Conservation (phyloP, 768 basidiomycete genomes). For the Lentinula boryana region DNA sequence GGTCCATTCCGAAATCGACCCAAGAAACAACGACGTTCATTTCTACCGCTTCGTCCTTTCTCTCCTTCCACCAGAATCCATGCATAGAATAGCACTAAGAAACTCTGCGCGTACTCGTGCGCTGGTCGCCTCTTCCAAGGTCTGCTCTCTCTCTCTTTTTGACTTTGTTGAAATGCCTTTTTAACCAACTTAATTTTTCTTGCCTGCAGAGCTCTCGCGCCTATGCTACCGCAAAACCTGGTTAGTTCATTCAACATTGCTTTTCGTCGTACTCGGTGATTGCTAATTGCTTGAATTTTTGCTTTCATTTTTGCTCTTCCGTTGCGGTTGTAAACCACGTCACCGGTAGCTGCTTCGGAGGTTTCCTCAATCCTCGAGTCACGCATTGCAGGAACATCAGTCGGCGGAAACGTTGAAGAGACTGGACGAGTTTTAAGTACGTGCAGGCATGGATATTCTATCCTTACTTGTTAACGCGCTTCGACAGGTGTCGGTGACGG, state of each 20-base stretch:
- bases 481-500: constrained; percentile 94
- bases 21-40: constrained; percentile 34
- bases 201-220: constrained; percentile 58
- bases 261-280: constrained; percentile 11
- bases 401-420: constrained; percentile 96
- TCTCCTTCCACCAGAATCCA: constrained; percentile 37
- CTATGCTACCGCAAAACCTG: constrained; percentile 98
- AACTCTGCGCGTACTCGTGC: constrained; percentile 77
- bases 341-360: constrained; percentile 86
- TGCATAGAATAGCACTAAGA: constrained; percentile 84
- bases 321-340: constrained; percentile 25
- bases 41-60: constrained; percentile 29
- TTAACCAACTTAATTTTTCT: constrained; percentile 18
- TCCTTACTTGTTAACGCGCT: constrained; percentile 4
- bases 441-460: constrained; percentile 23
- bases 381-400: constrained; percentile 88
- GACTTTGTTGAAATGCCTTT: constrained; percentile 12
- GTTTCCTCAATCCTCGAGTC: constrained; percentile 99
- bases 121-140: constrained; percentile 64
- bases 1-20: constrained; percentile 6
- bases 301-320: constrained; percentile 10
- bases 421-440: constrained; percentile 97
- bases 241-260: constrained; percentile 31
- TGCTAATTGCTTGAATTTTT: constrained; percentile 11
- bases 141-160: constrained; percentile 24